Evolutionary conservation across 2,329 filamentous ascomycete species (phyloP), one percentile per base, ranked within the genome.

Genomic region (Magnaporthiopsis incrustans): DNA sequence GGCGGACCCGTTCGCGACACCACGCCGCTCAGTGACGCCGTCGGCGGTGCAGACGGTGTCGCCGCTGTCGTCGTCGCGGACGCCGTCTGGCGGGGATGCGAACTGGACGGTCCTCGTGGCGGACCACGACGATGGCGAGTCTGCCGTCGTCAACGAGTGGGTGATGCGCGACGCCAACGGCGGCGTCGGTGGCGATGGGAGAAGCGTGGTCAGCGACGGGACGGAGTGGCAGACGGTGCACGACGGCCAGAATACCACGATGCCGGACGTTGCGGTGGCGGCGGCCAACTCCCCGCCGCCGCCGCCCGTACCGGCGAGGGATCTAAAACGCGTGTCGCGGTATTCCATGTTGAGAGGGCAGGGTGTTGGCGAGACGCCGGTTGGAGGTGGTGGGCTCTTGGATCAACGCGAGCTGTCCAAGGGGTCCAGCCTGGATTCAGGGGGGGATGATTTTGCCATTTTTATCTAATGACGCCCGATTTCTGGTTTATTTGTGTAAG

Each of bases 21-120:
- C 72, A 7, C 76, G 77, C 66, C 70, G 71, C 53, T 73, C n/a
- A n/a, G n/a, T 68, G 38, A 70, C 67, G 68, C 68, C 67, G 4
- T 69, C 69, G 3, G 38, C 38, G 15, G 26, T 3, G 59, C 44
- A 2, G 8, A 14, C 59, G 25, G 32, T 26, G n/a, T 18, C 14
- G 14, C 15, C 27, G 22, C 6, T 25, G 14, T 60, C n/a, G 14
- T 60, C n/a, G 25, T 44, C 4, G n/a, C 8, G n/a, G 18, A 27
- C 32, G 3, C 33, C 33, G n/a, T n/a, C 44, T 4, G 65, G 65
- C 14, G 60, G 53, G 14, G 25, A 30, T 30, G 57, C 62, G 57
- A 59, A 63, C 56, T 63, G 62, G 62, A 63, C 62, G 7, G 25
- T 59, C 7, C 56, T 33, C 30, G n/a, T 26, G 53, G 61, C 27